Conservation (phyloP, 1,139 yeast species). For the Suhomyces panamericanus region DNA sequence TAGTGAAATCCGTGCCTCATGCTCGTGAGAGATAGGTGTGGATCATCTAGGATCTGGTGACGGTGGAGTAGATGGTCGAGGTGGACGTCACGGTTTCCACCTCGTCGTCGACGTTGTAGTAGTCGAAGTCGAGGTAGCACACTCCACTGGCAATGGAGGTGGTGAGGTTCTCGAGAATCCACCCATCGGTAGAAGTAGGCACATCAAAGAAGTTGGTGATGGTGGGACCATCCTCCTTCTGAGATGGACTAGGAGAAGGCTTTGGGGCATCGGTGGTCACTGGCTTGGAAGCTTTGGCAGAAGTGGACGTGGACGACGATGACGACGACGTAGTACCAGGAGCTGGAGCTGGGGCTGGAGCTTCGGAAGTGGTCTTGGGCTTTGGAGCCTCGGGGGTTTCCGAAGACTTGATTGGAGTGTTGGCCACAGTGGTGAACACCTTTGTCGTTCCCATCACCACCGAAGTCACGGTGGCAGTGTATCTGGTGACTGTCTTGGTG, state of each 20-base stretch:
- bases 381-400: neutral
- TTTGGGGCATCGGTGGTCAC: slow-evolving; percentile 15
- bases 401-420: slow-evolving; percentile 31
- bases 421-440: slow-evolving; percentile 41
- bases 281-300: slow-evolving; percentile 12
- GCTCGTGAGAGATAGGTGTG: slow-evolving; percentile 1
- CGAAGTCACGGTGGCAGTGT: slow-evolving; percentile 49
- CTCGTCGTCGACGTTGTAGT: slow-evolving; percentile 36
- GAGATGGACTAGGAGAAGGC: slow-evolving; percentile 12
- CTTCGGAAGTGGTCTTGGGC: slow-evolving; percentile 10
- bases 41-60: slow-evolving; percentile 23
- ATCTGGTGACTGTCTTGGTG: slow-evolving; percentile 42
- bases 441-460: slow-evolving; percentile 44
- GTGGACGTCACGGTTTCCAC: slow-evolving; percentile 38
- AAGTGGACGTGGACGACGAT: slow-evolving; percentile 5
- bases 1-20: slow-evolving; percentile 2
- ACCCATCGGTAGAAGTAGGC: slow-evolving; percentile 39
- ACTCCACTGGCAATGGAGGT: slow-evolving; percentile 38
- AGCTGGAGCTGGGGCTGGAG: slow-evolving; percentile 7
- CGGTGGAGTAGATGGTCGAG: slow-evolving; percentile 40
- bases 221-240: slow-evolving; percentile 27
- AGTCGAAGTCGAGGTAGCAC: slow-evolving; percentile 46
- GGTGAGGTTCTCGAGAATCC: slow-evolving; percentile 40
- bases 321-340: neutral
- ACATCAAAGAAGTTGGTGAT: slow-evolving; percentile 31